Evolutionary conservation across 345 rosid genomes (phyloP), one percentile per base, ranked within the genome.

Genomic region (Ceriops zippeliana): DNA sequence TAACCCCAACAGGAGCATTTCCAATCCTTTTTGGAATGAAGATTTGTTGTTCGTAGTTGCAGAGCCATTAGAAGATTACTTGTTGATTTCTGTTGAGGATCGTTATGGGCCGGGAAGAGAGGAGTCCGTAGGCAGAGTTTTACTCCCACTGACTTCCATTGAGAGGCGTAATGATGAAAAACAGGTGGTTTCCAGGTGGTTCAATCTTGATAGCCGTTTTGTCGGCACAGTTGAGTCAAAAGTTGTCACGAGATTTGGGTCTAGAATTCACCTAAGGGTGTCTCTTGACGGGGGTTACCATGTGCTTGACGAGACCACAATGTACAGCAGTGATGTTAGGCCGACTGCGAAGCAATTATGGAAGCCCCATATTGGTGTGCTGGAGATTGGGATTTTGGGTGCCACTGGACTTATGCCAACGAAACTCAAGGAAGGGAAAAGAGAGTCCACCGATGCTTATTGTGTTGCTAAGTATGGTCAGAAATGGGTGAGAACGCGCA

Each of bases 401-500:
- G 95, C 95, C 13, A 72, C 83, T 37, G 87, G 87, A 30, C 79
- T 89, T 5, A 68, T 83, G 85, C 90, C 96, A 5, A 75, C 79
- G 74, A 89, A 87, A 66, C 69, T 85, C 56, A 84, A 80, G 62
- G 86, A 81, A 64, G 90, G 90, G 17, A 88, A 80, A 79, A 71
- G 86, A 5, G 78, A 85, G 16, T 75, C 90, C 4, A 68, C 86
- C 1, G 85, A 89, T 69, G 83, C 96, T 31, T 89, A 89, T 62
- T 89, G 91, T 24, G 90, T 89, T 1, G 90, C 91, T 0, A 89
- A 89, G 72, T 89, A 87, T 46, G 96, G 91, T 13, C 87, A 83
- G 73, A 89, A 89, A 73, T 89, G 96, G 91, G 85, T 89, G 42
- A 73, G 96, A 68, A 87, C 96, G 5, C 68, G 91, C 57, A 89